A percentile compares a stretch with the other conserved stretches of the same genome.
Conservation (phyloP, 1,139 yeast species). For the Protomyces gravidus region DNA sequence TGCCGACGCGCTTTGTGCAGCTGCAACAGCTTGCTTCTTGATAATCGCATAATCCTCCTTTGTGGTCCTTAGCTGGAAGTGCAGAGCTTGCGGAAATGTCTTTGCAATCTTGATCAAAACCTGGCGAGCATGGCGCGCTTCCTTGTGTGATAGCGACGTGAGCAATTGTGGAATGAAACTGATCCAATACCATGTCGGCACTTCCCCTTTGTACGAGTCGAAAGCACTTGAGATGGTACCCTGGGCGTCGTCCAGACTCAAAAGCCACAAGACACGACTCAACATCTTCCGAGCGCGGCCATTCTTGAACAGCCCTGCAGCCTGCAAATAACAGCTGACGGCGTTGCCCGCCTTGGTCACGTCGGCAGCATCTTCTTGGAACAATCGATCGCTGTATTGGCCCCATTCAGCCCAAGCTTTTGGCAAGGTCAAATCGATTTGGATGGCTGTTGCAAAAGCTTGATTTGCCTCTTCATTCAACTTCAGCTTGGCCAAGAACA, state of each 20-base stretch:
- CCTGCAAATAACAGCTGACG: slow-evolving; percentile 90
- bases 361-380: slow-evolving; percentile 78
- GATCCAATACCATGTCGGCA: slow-evolving; percentile 99
- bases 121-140: slow-evolving; percentile 81
- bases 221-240: slow-evolving; percentile 83
- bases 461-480: slow-evolving; percentile 94
- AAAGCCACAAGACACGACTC: slow-evolving; percentile 88
- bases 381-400: slow-evolving; percentile 80
- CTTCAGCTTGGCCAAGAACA: slow-evolving; percentile 87
- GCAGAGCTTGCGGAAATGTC: slow-evolving; percentile 93
- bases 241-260: slow-evolving; percentile 80
- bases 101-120: slow-evolving; percentile 89
- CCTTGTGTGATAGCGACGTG: slow-evolving; percentile 83
- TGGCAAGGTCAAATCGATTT: slow-evolving; percentile 84
- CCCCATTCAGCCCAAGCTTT: slow-evolving; percentile 99
- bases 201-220: slow-evolving; percentile 89
- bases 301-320: slow-evolving; percentile 92
- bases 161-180: slow-evolving; percentile 92
- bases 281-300: slow-evolving; percentile 82
- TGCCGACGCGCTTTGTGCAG: slow-evolving; percentile 46
- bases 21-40: slow-evolving; percentile 70
- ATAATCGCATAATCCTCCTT: slow-evolving; percentile 88
- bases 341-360: slow-evolving; percentile 89
- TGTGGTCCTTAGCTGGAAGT: slow-evolving; percentile 90
- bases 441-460: slow-evolving; percentile 96